Evolutionary conservation across 495 filamentous ascomycete genomes (phyloP).

Genomic region (Neurospora sp.): DNA sequence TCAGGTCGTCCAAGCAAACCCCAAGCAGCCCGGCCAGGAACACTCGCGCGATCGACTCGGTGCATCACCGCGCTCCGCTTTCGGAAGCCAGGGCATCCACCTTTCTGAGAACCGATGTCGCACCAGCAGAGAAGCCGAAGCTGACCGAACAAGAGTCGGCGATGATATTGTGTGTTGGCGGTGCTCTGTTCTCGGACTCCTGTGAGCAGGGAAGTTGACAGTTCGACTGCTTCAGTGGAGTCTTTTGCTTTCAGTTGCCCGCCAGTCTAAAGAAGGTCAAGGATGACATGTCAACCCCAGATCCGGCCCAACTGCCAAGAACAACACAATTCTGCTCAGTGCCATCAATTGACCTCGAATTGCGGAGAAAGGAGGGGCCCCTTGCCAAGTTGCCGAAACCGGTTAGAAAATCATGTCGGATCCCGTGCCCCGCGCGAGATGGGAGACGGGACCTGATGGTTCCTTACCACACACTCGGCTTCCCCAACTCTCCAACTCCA

Average conservation of each 20-base stretch:
- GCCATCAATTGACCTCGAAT: not conserved
- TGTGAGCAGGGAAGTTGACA: no score
- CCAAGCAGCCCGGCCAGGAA: not conserved
- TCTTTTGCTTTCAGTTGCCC: not conserved
- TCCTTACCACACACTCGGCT: not conserved
- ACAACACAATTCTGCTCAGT: not conserved
- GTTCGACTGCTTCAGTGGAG: not conserved
- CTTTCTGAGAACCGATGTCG: not conserved
- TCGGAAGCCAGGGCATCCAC: not conserved
- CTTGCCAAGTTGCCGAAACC: not conserved
- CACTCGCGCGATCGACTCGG: not conserved
- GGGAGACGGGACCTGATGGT: not conserved
- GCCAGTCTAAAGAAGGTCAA: not conserved
- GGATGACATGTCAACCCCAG: not conserved
- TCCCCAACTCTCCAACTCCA: not conserved
- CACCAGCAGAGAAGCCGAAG: not conserved
- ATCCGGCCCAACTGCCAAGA: not conserved
- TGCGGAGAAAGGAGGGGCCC: not conserved
- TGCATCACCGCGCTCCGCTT: not conserved
- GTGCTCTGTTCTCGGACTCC: no score
- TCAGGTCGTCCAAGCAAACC: not conserved
- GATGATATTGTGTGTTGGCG: no score
- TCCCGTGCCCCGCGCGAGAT: no score
- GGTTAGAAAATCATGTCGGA: not conserved
- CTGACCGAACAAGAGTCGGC: not conserved